A percentile compares a stretch with the other conserved stretches of the same genome.
phyloP scores from a whole-genome alignment of 805 yeast genomes.

The Barnettozyma populi region DNA sequence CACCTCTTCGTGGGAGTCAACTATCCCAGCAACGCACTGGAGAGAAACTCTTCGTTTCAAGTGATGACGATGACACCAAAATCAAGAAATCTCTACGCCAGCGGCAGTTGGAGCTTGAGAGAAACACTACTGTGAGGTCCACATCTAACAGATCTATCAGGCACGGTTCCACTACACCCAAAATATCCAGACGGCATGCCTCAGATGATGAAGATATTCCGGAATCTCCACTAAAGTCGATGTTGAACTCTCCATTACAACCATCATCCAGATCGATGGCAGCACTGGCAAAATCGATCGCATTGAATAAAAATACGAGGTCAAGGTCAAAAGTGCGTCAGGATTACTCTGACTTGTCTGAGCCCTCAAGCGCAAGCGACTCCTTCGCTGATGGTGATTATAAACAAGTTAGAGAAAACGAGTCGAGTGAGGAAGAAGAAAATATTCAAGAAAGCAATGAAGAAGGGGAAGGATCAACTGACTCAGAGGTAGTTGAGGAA shows the following conservation, averaged over 20 bases:
- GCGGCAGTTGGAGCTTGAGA: slow-evolving; percentile 16
- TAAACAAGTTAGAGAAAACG: background rate
- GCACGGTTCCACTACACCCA: slow-evolving; percentile 2
- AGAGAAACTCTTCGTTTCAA: slow-evolving; percentile 16
- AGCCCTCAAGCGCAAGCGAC: slow-evolving; percentile 1
- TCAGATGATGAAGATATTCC: background rate
- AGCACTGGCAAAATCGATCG: slow-evolving; percentile 8
- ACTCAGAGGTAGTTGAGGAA: background rate
- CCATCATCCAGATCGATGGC: slow-evolving; percentile 10
- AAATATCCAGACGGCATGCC: background rate
- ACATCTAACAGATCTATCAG: slow-evolving; percentile 1
- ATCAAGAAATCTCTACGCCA: slow-evolving; percentile 10
- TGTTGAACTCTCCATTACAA: slow-evolving; percentile 8
- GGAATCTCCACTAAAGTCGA: slow-evolving; percentile 8
- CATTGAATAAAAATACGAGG: slow-evolving; percentile 1
- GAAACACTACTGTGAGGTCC: slow-evolving; percentile 17
- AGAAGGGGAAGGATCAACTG: background rate
- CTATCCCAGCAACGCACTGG: slow-evolving; percentile 3
- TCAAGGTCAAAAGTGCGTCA: background rate
- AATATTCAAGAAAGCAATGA: slow-evolving; percentile 4
- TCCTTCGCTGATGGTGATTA: background rate
- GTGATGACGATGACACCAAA: slow-evolving; percentile 11
- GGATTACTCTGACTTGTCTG: background rate
- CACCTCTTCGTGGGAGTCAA: background rate
- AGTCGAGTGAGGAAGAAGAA: slow-evolving; percentile 11